Evolutionary conservation across 140 eudicot genomes (phyloP), one percentile per base, ranked within the genome.

Genomic region (Cichorium intybus): DNA sequence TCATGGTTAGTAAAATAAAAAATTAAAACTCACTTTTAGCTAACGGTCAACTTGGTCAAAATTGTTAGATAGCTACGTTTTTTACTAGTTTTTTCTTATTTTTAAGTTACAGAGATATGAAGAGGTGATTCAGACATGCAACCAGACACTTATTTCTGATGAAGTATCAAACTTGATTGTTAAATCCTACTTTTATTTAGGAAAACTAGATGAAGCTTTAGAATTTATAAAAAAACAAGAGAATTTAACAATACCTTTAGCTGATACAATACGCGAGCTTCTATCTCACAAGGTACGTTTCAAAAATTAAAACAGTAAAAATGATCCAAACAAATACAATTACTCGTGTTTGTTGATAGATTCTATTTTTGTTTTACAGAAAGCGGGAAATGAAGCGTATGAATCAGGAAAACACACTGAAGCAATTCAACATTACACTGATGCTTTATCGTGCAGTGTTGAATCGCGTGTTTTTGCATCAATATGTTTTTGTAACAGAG

Each of bases 361-460:
- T 55, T 27, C 10, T 5, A 4, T 3, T 23, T 37, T 24, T 24
- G 20, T 21, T 47, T n/a, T 80, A 65, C 77, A 93, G 99, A 61
- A 78, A 77, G 92, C 93, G 56, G 99, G 99, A 75, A 93, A 88
- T 84, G 94, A 77, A 79, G 99, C 99, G 41, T 93, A 74, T 74
- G 88, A 85, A 74, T 82, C 93, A 39, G 90, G 95, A 75, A 86
- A 72, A 59, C 81, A 88, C 63, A 72, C 84, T 53, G 99, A 93
- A 83, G 97, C 99, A 57, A 80, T 88, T 51, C 94, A 88, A 63
- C 86, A 81, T 54, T 93, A 93, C 69, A 93, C 86, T 64, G 79
- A 90, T 71, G 95, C 99, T 60, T 62, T 93, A 69, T 77, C 90
- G 60, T 80, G 89, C 79, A 88, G 76, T 27, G 85, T 82, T 27